Conservation (phyloP, 352 stramenopile genomes). For the Phytopythium delawarense region DNA sequence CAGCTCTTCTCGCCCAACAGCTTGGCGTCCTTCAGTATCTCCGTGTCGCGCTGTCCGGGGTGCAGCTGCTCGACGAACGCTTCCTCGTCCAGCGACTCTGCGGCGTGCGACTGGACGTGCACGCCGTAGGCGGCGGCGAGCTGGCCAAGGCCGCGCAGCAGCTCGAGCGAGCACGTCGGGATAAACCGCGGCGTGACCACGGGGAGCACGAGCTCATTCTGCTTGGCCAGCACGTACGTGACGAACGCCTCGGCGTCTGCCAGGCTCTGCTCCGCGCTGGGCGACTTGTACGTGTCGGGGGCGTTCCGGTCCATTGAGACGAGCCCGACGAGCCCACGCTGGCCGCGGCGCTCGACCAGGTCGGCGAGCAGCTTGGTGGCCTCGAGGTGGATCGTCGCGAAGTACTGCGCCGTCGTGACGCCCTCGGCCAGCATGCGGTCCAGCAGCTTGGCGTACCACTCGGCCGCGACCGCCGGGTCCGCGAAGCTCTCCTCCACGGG, state of each 20-base stretch:
- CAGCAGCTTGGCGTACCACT: constrained; percentile 76
- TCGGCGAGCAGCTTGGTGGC: constrained; percentile 78
- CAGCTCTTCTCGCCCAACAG: constrained; percentile 68
- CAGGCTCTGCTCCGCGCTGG: constrained; percentile 47
- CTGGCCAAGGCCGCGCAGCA: constrained; percentile 69
- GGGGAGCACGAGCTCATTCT: constrained; percentile 55
- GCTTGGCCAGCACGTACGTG: constrained; percentile 42
- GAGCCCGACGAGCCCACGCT: constrained; percentile 85
- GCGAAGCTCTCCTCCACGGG: constrained; percentile 74
- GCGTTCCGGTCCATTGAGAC: constrained; percentile 91
- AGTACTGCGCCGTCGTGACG: constrained; percentile 90
- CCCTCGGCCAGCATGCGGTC: constrained; percentile 67
- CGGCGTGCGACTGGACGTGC: constrained; percentile 84
- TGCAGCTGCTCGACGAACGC: constrained; percentile 69
- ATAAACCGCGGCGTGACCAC: constrained; percentile 90
- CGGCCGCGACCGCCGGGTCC: constrained; percentile 36
- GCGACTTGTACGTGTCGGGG: constrained; percentile 68
- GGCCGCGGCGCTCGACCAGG: constrained; percentile 49
- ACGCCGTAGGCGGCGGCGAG: constrained; percentile 62
- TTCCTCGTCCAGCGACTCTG: constrained; percentile 84
- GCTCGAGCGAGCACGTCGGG: constrained; percentile 77
- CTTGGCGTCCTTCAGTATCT: constrained; percentile 60
- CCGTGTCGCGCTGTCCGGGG: constrained; percentile 53
- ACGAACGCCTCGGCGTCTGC: constrained; percentile 73
- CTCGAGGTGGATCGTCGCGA: constrained; percentile 83